Percentiles rank a stretch among this genome's conserved stretches.
Conservation (phyloP, 2,329 filamentous ascomycete species). For the Xylariales sp. region DNA sequence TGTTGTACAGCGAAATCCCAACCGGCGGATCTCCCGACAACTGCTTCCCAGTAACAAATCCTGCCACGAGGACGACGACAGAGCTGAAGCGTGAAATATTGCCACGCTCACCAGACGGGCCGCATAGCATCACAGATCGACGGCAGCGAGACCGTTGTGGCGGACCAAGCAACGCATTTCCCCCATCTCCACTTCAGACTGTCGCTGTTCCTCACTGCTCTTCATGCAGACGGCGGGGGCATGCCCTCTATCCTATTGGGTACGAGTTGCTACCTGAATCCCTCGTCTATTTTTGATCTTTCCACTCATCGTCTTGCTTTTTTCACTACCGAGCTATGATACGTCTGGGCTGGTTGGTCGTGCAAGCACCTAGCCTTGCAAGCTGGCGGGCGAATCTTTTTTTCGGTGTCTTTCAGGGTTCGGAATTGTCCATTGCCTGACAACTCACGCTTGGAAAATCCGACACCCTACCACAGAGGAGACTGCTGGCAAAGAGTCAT, state of each 20-base stretch:
- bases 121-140: conserved; percentile 3
- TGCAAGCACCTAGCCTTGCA: conserved; percentile 5
- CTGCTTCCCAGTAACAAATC: neutral
- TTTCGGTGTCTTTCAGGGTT: conserved; percentile 19
- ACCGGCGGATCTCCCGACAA: neutral
- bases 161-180: conserved; percentile 17
- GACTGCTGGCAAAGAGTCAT: conserved; percentile 19
- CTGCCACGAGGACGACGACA: neutral
- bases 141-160: conserved; percentile 14
- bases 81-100: neutral
- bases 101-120: neutral
- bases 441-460: conserved; percentile 21
- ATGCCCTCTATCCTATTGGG: conserved; percentile 27
- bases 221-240: conserved; percentile 17
- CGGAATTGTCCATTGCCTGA: conserved; percentile 16
- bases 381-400: conserved; percentile 20
- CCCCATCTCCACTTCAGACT: conserved; percentile 24
- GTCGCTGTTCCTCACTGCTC: conserved; percentile 21
- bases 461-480: conserved; percentile 23
- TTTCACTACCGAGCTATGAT: conserved; percentile 16
- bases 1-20: too few relatives aligned
- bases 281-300: conserved; percentile 19
- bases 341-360: conserved; percentile 9
- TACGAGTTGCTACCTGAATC: conserved; percentile 25
- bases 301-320: conserved; percentile 19